These are phyloP conservation scores for Picea abies DNA, from an alignment of 83 land plant genomes.

Conservation along the genomic window DNA sequence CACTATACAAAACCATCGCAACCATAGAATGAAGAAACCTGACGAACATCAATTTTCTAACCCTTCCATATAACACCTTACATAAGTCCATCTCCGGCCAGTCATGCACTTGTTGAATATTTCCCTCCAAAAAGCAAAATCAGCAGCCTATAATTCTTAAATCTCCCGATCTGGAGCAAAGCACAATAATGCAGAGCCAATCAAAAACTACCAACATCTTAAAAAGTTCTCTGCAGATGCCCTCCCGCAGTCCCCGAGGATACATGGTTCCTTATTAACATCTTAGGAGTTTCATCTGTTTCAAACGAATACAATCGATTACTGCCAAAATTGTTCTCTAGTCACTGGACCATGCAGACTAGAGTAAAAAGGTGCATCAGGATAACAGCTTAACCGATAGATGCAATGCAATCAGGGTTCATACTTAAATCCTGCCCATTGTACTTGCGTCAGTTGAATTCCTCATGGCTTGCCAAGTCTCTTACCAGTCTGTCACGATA, in stretches of 20 bases:
- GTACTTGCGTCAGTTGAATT: background rate
- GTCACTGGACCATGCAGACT: background rate
- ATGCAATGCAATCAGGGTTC: background rate
- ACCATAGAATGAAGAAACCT: background rate
- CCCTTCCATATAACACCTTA: background rate
- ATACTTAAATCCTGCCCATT: background rate
- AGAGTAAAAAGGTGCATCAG: background rate
- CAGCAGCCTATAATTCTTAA: background rate
- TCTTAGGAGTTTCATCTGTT: background rate
- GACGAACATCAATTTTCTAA: background rate
- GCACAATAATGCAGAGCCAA: background rate
- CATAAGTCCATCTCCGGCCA: background rate
- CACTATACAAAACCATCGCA: background rate
- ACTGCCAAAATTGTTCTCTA: too few relatives aligned
- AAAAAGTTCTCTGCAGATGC: background rate
- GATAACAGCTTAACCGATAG: background rate
- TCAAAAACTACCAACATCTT: background rate
- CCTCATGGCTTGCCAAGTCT: background rate
- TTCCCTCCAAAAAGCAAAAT: constrained; percentile 11
- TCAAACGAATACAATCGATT: background rate
- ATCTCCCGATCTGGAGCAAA: constrained; percentile 8
- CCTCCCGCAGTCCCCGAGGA: background rate
- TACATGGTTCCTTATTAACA: background rate
- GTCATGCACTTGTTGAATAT: background rate
- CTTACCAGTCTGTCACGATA: background rate